Percentiles rank a stretch among this genome's conserved stretches.
Conservation (phyloP, 768 basidiomycete genomes). For the Boletus sp. region DNA sequence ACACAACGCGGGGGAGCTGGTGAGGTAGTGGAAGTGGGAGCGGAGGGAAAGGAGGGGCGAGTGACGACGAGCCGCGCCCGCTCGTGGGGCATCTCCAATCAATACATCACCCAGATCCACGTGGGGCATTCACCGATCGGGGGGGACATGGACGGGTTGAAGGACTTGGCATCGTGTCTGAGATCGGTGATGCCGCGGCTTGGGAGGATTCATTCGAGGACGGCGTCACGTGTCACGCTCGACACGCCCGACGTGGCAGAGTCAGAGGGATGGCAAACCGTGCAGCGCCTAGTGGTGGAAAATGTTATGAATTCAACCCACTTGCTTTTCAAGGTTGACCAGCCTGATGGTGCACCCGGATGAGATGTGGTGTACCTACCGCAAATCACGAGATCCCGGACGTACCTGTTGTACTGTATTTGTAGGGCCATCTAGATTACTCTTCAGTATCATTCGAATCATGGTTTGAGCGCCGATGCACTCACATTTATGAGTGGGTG, state of each 20-base stretch:
- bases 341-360: neutral
- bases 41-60: neutral
- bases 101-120: slow-evolving; percentile 5
- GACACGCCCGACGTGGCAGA: neutral
- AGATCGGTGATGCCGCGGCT: slow-evolving; percentile 10
- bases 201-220: neutral
- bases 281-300: neutral
- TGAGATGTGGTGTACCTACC: neutral
- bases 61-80: neutral
- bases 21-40: neutral
- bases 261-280: neutral
- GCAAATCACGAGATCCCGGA: too few relatives aligned
- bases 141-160: neutral
- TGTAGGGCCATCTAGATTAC: neutral
- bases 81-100: slow-evolving; percentile 6
- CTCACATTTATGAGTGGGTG: too few relatives aligned
- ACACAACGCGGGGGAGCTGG: neutral
- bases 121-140: slow-evolving; percentile 14
- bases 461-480: too few relatives aligned
- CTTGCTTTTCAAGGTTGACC: neutral
- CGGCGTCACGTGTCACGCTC: neutral
- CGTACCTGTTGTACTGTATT: too few relatives aligned
- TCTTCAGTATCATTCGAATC: neutral
- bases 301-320: neutral
- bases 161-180: slow-evolving; percentile 8